Evolutionary conservation across 805 yeast species (phyloP), one percentile per base, ranked within the genome.

Genomic region (Hyphopichia homilentoma): DNA sequence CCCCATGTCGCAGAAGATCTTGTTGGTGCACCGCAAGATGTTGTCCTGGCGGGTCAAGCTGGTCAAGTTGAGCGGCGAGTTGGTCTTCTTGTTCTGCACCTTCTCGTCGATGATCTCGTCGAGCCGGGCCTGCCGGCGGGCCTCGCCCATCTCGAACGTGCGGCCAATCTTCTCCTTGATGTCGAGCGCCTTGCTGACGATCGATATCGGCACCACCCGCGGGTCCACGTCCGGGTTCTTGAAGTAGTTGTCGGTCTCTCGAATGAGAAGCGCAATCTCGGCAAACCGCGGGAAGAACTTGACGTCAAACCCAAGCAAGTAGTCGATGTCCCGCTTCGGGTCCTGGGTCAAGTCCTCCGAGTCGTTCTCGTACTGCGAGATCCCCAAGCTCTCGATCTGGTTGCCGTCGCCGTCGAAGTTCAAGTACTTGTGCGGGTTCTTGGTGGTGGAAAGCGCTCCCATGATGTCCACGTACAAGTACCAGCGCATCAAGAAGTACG

Each of bases 381-480:
- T 8, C 7, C 11, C 11, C 7, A 20, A 8, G 50, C 41, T 5
- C 57, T 44, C 2, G 45, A 39, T 19, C 50, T 48, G 3, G 47
- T 50, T 1, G 61, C 54, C n/a, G n/a, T n/a, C n/a, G n/a, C n/a
- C n/a, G 5, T 34, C 40, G 17, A 48, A 52, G 6, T 30, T 29
- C 3, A 59, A 47, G 34, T 60, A 57, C 44, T 57, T 59, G 24
- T 54, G 50, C 6, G 67, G 30, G 31, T 55, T 45, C 15, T 50
- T 54, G 3, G 83, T 70, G 0, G 85, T 70, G 1, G 84, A 74
- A 16, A 83, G 57, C 1, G 77, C 70, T 0, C 85, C 81, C 14
- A 82, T 62, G 3, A 80, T 73, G 45, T 81, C 87, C 21, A 79
- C 57, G 46, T 79, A 83, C 0, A 77, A 79, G 48, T 77, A 81